phyloP scores from a whole-genome alignment of 1,139 yeast species.

The Taphrina flavorubra region DNA sequence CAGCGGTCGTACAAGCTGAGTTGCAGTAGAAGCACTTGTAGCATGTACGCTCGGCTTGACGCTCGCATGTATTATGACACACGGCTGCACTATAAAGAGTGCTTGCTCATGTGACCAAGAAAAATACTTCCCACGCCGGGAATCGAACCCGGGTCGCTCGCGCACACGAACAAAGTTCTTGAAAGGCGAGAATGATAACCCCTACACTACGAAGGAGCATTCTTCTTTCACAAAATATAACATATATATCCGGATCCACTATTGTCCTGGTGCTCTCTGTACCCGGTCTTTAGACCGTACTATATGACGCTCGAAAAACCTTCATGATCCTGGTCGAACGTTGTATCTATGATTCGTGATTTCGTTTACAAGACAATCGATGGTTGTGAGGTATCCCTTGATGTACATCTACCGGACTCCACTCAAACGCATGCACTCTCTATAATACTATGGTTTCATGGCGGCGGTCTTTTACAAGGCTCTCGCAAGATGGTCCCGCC shows the following conservation, averaged over 20 bases:
- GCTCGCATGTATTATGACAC: too few relatives aligned
- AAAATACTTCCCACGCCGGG: constrained; percentile 33
- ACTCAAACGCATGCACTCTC: constrained; percentile 2
- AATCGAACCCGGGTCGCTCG: constrained; percentile 40
- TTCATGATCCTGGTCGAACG: neutral
- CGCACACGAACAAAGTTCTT: constrained; percentile 13
- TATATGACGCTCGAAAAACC: too few relatives aligned
- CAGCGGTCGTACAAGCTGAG: too few relatives aligned
- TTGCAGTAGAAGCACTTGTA: too few relatives aligned
- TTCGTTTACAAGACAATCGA: constrained; percentile 10
- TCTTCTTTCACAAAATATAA: neutral
- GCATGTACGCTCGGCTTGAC: too few relatives aligned
- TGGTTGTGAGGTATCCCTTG: constrained; percentile 10
- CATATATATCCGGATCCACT: neutral
- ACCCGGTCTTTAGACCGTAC: too few relatives aligned
- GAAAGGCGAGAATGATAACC: constrained; percentile 39
- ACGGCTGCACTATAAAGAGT: too few relatives aligned
- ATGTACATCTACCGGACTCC: constrained; percentile 10
- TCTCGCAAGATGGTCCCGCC: constrained; percentile 19
- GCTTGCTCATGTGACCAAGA: neutral
- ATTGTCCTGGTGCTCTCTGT: neutral
- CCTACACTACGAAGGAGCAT: constrained; percentile 35
- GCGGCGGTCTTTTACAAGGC: constrained; percentile 30
- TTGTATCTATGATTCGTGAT: constrained; percentile 3
- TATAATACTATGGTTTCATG: constrained; percentile 20